phyloP scores from a whole-genome alignment of 2,329 filamentous ascomycete genomes.

The Cordyceps farinosa region DNA sequence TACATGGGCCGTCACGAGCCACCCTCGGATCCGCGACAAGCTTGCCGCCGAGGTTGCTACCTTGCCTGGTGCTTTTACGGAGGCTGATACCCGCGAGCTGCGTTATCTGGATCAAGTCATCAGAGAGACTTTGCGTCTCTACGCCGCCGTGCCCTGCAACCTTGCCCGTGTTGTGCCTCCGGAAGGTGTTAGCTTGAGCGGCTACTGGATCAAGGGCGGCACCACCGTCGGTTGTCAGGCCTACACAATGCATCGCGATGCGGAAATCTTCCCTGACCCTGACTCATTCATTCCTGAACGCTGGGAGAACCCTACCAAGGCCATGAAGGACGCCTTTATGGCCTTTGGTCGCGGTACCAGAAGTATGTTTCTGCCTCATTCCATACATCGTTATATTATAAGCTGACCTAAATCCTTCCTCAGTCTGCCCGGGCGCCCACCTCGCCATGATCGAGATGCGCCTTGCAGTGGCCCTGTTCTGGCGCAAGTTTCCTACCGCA shows the following conservation, averaged over 20 bases:
- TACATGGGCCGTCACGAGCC: constrained; percentile 37
- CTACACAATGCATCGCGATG: constrained; percentile 45
- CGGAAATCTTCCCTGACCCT: constrained; percentile 39
- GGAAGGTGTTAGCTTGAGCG: constrained; percentile 37
- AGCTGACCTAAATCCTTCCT: not conserved
- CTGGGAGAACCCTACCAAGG: constrained; percentile 34
- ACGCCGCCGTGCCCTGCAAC: constrained; percentile 36
- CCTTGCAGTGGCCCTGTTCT: constrained; percentile 49
- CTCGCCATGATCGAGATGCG: constrained; percentile 55
- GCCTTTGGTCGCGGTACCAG: constrained; percentile 53
- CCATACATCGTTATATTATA: not conserved
- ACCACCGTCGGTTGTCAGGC: constrained; percentile 40
- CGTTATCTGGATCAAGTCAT: constrained; percentile 42
- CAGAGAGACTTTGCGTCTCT: constrained; percentile 43
- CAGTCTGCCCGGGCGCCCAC: constrained; percentile 53
- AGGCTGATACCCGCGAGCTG: constrained; percentile 26
- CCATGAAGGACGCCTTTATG: constrained; percentile 46
- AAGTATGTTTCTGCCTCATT: constrained; percentile 25
- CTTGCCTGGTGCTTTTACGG: constrained; percentile 28
- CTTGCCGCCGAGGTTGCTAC: constrained; percentile 35
- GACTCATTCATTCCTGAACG: constrained; percentile 32
- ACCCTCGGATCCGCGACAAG: constrained; percentile 28
- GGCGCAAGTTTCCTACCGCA: constrained; percentile 41
- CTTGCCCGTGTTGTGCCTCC: constrained; percentile 40
- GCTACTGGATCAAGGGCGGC: constrained; percentile 38